Evolutionary conservation across 1,284 basidiomycete species (phyloP).

Genomic region (Ustilago trichophora): DNA sequence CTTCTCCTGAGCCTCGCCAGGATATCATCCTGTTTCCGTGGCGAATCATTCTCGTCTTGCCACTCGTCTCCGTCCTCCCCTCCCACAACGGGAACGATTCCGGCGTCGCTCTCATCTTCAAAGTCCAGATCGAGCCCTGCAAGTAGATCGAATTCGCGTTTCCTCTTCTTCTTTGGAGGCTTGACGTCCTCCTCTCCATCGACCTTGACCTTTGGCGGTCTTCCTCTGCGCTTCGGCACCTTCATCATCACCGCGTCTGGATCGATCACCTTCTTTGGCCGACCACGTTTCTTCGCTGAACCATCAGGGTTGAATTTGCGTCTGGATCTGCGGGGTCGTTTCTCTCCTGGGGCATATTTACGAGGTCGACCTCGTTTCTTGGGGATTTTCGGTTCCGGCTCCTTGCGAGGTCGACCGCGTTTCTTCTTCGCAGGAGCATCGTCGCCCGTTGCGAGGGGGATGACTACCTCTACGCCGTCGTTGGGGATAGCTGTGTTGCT

Average conservation of each 20-base stretch:
- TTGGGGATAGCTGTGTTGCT: too few relatives aligned
- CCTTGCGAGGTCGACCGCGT: constrained; percentile 32
- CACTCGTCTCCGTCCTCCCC: constrained; percentile 19
- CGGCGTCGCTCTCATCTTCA: constrained; percentile 16
- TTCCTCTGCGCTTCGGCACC: constrained; percentile 35
- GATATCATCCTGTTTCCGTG: constrained; percentile 32
- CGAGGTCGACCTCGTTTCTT: constrained; percentile 45
- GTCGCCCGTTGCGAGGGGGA: constrained; percentile 12
- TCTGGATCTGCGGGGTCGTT: constrained; percentile 14
- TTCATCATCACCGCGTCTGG: constrained; percentile 32
- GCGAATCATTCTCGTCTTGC: constrained; percentile 21
- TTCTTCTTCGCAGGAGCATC: constrained; percentile 13
- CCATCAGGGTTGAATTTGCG: constrained; percentile 43
- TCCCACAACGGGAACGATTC: constrained; percentile 19
- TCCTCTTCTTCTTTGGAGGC: constrained; percentile 15
- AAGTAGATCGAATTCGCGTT: constrained; percentile 36
- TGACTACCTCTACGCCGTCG: constrained; percentile 21
- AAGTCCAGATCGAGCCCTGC: constrained; percentile 38
- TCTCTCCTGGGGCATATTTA: constrained; percentile 37
- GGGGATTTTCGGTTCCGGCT: constrained; percentile 15
- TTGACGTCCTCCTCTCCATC: constrained; percentile 10
- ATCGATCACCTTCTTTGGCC: constrained; percentile 38
- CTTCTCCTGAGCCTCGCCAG: constrained; percentile 35
- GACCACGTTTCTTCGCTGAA: constrained; percentile 25
- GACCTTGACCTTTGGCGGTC: constrained; percentile 21